Percentiles rank a stretch among this genome's conserved stretches.
These are phyloP conservation scores for Candida ortonii DNA, from an alignment of 805 yeast species.

Conservation along the genomic window DNA sequence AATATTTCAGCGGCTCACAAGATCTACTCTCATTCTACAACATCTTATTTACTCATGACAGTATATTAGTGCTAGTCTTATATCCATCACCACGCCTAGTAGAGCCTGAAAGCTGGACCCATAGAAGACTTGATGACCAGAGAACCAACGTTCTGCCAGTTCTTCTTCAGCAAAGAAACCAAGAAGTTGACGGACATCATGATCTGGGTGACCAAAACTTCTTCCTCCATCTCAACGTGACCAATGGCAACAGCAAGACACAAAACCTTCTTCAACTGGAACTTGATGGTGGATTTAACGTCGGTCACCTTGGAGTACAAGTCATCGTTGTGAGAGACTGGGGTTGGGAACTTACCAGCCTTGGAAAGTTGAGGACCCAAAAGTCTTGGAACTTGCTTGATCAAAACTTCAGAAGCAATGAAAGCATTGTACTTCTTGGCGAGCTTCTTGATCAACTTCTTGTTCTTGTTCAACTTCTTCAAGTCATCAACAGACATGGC, in stretches of 20 bases:
- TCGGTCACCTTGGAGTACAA: constrained; percentile 93
- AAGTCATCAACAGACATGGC: constrained; percentile 99
- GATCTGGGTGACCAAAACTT: constrained; percentile 92
- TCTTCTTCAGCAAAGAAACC: constrained; percentile 98
- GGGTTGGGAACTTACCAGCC: constrained; percentile 99
- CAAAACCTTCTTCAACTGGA: constrained; percentile 99
- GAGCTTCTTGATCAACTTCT: constrained; percentile 98
- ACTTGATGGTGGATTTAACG: constrained; percentile 99
- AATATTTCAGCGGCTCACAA: neutral
- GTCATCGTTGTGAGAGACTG: constrained; percentile 99
- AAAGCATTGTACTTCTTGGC: constrained; percentile 99
- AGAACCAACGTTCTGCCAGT: constrained; percentile 99
- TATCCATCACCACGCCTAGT: constrained; percentile 56
- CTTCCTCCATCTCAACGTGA: constrained; percentile 99
- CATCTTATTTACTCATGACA: neutral
- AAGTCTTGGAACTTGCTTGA: constrained; percentile 99
- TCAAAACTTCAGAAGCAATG: constrained; percentile 98
- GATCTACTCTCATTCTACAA: no score
- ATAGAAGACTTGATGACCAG: constrained; percentile 97
- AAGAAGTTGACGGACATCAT: constrained; percentile 98
- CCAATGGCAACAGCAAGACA: constrained; percentile 99
- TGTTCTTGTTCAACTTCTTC: constrained; percentile 99
- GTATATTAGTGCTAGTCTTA: constrained; percentile 1
- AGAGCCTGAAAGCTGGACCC: constrained; percentile 99
- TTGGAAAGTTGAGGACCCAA: constrained; percentile 99